phyloP scores from a whole-genome alignment of 768 basidiomycete species.

The Phylloporus sp. region DNA sequence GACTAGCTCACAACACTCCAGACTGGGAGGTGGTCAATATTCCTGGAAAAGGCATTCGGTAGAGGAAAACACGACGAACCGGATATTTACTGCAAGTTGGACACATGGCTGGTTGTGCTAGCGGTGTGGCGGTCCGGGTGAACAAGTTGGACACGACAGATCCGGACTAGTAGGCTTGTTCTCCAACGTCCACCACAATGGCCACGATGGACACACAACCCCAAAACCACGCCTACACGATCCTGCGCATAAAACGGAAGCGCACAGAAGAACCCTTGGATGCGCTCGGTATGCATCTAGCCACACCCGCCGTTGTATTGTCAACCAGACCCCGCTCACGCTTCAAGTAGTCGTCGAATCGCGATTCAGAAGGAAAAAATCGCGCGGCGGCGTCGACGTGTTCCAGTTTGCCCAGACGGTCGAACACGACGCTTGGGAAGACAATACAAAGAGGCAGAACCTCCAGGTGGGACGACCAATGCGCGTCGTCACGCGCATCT shows the following conservation, averaged over 20 bases:
- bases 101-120: too few relatives aligned
- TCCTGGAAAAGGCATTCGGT: too few relatives aligned
- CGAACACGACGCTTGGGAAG: conserved; percentile 63
- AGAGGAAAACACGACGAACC: too few relatives aligned
- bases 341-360: conserved; percentile 55
- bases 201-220: conserved; percentile 19
- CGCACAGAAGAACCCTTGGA: conserved; percentile 79
- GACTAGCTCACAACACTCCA: too few relatives aligned
- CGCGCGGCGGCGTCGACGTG: conserved; percentile 49
- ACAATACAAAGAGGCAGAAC: conserved; percentile 49
- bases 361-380: conserved; percentile 55
- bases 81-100: too few relatives aligned
- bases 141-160: too few relatives aligned
- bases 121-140: too few relatives aligned
- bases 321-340: conserved; percentile 10
- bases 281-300: conserved; percentile 55
- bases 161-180: too few relatives aligned
- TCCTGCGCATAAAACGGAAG: conserved; percentile 79
- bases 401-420: conserved; percentile 82
- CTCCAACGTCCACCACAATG: background rate
- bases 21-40: too few relatives aligned
- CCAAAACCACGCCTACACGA: conserved; percentile 49
- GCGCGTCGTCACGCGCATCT: background rate
- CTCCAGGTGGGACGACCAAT: conserved; percentile 50
- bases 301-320: conserved; percentile 4